Evolutionary conservation across 352 stramenopile species (phyloP).

Genomic region (Phytophthora multivora): DNA sequence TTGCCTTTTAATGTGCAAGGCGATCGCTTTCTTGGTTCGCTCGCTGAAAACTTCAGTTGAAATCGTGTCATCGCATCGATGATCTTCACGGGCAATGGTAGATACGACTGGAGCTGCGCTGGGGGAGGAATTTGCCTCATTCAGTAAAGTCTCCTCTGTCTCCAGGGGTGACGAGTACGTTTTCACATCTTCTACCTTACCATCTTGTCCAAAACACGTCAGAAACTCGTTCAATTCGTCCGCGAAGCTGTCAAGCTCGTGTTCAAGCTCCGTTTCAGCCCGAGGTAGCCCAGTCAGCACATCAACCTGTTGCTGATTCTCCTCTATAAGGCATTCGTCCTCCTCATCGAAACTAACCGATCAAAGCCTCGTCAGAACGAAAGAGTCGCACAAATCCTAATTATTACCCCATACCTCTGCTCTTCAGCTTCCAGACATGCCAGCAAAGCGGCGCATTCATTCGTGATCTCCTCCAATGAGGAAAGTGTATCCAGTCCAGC

Average conservation of each 20-base stretch:
- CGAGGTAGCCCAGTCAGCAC: not conserved
- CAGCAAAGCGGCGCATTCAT: slow-evolving; percentile 28
- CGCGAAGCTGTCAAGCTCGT: slow-evolving; percentile 37
- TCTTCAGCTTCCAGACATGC: slow-evolving; percentile 23
- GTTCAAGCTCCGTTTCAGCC: slow-evolving; percentile 13
- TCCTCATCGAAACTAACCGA: not conserved
- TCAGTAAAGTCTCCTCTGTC: not conserved
- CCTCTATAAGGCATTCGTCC: not conserved
- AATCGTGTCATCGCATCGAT: not conserved
- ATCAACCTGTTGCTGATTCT: slow-evolving; percentile 2
- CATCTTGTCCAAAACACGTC: slow-evolving; percentile 2
- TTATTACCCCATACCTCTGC: not conserved
- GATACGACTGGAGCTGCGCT: not conserved
- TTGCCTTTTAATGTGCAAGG: slow-evolving; percentile 22
- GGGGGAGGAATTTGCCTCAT: not conserved
- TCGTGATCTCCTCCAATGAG: slow-evolving; percentile 25
- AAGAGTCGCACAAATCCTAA: too few relatives aligned
- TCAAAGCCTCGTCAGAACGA: too few relatives aligned
- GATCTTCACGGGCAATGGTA: not conserved
- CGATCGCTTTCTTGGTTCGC: slow-evolving; percentile 25
- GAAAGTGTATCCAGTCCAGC: slow-evolving; percentile 11
- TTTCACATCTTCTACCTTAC: not conserved
- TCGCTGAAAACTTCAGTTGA: slow-evolving; percentile 7
- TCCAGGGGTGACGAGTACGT: not conserved
- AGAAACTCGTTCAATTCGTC: slow-evolving; percentile 33